Conservation (phyloP, 768 basidiomycete genomes). For the Naganishia onofrii region DNA sequence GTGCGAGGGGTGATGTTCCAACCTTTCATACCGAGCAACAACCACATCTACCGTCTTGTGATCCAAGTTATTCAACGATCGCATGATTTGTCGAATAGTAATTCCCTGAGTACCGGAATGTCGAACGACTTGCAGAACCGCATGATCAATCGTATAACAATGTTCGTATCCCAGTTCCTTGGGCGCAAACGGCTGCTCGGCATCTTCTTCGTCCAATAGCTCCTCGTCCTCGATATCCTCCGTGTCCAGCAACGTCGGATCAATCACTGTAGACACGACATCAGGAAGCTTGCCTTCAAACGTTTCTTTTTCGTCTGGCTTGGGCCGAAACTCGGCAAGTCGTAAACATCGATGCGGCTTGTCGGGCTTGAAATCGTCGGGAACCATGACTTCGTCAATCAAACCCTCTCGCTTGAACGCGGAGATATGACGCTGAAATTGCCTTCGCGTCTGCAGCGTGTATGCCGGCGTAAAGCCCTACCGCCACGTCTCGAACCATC, state of each 20-base stretch:
- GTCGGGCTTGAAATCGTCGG: background rate
- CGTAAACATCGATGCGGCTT: slow-evolving; percentile 25
- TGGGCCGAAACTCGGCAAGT: slow-evolving; percentile 30
- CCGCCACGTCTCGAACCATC: background rate
- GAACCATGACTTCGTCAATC: slow-evolving; percentile 28
- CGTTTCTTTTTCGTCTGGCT: slow-evolving; percentile 10
- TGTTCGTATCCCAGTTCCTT: slow-evolving; percentile 17
- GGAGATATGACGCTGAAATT: slow-evolving; percentile 14
- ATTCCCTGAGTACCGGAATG: slow-evolving; percentile 20
- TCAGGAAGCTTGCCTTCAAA: slow-evolving; percentile 17
- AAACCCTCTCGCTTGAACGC: slow-evolving; percentile 23
- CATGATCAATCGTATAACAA: slow-evolving; percentile 17
- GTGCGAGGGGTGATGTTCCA: slow-evolving; percentile 65
- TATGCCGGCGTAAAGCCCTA: slow-evolving; percentile 22
- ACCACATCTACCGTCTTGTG: slow-evolving; percentile 72
- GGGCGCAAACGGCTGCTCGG: slow-evolving; percentile 3
- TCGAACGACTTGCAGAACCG: slow-evolving; percentile 13
- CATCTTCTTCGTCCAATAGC: slow-evolving; percentile 17
- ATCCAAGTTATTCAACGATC: slow-evolving; percentile 56
- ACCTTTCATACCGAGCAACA: slow-evolving; percentile 64
- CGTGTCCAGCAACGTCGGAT: background rate
- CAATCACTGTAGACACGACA: background rate
- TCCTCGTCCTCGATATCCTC: slow-evolving; percentile 12
- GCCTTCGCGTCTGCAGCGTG: slow-evolving; percentile 4
- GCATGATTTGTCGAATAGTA: slow-evolving; percentile 16